These are phyloP conservation scores for Dactylis glomerata DNA, from an alignment of 176 grass and related monocot genomes.

Conservation along the genomic window DNA sequence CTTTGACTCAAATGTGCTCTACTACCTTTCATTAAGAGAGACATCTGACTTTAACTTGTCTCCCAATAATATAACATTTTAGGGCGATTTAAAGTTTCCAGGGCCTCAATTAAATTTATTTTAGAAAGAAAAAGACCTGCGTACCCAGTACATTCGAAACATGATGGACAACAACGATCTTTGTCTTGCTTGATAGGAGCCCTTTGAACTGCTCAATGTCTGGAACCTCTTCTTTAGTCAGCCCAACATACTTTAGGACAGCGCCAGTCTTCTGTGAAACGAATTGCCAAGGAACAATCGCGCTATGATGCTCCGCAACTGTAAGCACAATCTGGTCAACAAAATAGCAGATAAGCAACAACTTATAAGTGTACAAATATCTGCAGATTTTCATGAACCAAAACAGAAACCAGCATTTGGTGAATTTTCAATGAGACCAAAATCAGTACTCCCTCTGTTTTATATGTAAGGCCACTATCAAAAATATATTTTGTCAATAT, in stretches of 20 bases:
- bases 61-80: too few relatives aligned
- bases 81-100: not conserved
- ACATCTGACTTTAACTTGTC: not conserved
- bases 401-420: not conserved
- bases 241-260: constrained; percentile 77
- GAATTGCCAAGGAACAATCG: constrained; percentile 93
- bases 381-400: constrained; percentile 3
- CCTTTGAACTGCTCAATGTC: constrained; percentile 82
- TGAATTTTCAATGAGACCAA: not conserved
- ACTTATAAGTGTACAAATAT: constrained; percentile 1
- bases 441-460: constrained; percentile 15
- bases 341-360: constrained; percentile 11
- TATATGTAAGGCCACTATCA: too few relatives aligned
- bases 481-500: too few relatives aligned
- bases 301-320: constrained; percentile 85
- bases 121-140: constrained; percentile 10
- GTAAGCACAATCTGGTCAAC: constrained; percentile 68
- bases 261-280: constrained; percentile 76
- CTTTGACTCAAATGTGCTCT: not conserved
- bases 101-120: not conserved
- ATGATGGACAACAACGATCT: constrained; percentile 90
- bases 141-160: constrained; percentile 83
- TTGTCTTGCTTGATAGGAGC: constrained; percentile 78
- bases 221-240: constrained; percentile 83
- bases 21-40: not conserved